Percentiles rank a stretch among this genome's conserved stretches.
Evolutionary conservation across 2,329 filamentous ascomycete genomes (phyloP).

Genomic region (Hymenoscyphus albidus): DNA sequence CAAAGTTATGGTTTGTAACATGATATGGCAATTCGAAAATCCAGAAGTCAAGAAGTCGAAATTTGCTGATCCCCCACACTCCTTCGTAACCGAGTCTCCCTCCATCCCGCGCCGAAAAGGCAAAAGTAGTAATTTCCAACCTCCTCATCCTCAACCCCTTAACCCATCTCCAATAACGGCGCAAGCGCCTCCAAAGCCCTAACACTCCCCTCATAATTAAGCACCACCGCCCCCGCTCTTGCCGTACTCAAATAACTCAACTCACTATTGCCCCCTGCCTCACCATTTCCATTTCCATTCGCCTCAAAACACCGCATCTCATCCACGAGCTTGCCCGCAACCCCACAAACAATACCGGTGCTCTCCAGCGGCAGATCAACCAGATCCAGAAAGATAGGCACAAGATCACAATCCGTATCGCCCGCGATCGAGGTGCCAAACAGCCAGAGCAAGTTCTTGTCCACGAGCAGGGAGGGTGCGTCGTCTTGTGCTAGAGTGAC

Average conservation of each 20-base stretch:
- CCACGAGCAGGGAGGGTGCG: constrained; percentile 68
- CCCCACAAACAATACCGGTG: constrained; percentile 91
- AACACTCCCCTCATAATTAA: constrained; percentile 69
- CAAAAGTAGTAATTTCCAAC: no score
- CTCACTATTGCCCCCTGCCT: constrained; percentile 50
- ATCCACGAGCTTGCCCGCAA: constrained; percentile 76
- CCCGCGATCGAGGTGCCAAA: constrained; percentile 75
- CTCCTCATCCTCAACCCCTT: neutral
- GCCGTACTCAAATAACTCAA: constrained; percentile 90
- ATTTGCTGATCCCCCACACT: no score
- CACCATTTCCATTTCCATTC: neutral
- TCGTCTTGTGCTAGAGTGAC: constrained; percentile 70
- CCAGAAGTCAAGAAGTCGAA: no score
- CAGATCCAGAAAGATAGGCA: constrained; percentile 87
- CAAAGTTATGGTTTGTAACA: no score
- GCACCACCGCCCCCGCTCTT: constrained; percentile 82
- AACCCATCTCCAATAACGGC: constrained; percentile 33
- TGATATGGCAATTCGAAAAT: no score
- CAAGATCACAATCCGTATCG: constrained; percentile 64
- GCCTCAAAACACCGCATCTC: constrained; percentile 49
- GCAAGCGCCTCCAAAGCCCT: constrained; percentile 68
- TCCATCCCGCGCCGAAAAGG: no score
- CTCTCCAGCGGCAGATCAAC: constrained; percentile 77
- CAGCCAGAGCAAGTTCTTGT: constrained; percentile 61
- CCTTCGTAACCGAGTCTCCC: no score